Percentiles rank a stretch among this genome's conserved stretches.
Evolutionary conservation across 2,329 filamentous ascomycete genomes (phyloP).

Genomic region (Penicillium fuscoglaucum): DNA sequence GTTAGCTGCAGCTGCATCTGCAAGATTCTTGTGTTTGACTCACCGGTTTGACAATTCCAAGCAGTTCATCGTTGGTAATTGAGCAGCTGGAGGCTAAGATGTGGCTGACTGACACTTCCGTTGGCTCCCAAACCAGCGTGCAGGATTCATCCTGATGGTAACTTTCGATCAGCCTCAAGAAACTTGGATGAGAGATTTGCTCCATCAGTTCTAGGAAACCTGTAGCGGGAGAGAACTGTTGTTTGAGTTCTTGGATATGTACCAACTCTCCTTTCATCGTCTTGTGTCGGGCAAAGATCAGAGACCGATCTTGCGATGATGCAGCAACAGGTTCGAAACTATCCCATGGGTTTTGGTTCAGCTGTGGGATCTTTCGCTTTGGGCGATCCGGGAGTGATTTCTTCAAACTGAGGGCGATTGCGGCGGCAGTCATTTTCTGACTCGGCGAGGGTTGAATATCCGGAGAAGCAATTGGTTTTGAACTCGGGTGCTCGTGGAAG

Average conservation of each 20-base stretch:
- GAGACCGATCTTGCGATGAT: no score
- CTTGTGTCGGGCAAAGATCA: no score
- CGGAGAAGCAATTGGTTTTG: no score
- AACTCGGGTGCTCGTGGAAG: no score
- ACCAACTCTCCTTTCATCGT: background rate
- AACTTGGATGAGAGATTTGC: slow-evolving; percentile 3
- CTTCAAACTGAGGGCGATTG: no score
- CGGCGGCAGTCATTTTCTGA: no score
- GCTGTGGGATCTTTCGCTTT: no score
- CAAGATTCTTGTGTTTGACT: background rate
- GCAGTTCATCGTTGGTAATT: slow-evolving; percentile 7
- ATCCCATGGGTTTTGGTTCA: no score
- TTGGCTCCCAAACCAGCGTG: slow-evolving; percentile 9
- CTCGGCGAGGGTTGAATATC: no score
- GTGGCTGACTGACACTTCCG: slow-evolving; percentile 10
- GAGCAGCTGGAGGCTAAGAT: slow-evolving; percentile 8
- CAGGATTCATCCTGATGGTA: slow-evolving; percentile 4
- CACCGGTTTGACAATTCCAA: background rate
- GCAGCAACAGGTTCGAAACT: no score
- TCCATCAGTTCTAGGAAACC: background rate
- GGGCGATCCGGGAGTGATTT: no score
- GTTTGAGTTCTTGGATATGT: background rate
- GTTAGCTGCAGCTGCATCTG: background rate
- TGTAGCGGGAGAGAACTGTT: background rate
- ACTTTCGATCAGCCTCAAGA: slow-evolving; percentile 2